A percentile compares a stretch with the other conserved stretches of the same genome.
These are phyloP conservation scores for Aurantiochytrium sp. DNA, from an alignment of 108 stramenopile genomes.

Conservation along the genomic window DNA sequence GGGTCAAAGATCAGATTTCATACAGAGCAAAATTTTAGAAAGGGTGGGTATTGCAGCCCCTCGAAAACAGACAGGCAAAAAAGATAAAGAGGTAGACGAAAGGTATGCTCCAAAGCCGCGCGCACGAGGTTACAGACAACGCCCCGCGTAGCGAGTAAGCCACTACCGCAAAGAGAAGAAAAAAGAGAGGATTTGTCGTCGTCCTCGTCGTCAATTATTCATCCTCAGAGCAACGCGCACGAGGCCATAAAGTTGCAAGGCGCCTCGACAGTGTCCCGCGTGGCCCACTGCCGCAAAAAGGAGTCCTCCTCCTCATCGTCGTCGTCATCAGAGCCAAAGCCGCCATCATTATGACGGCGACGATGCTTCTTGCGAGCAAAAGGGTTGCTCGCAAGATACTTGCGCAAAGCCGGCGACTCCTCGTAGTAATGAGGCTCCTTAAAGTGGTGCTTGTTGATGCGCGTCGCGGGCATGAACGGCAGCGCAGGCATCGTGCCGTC, in stretches of 20 bases:
- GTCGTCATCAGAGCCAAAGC: background rate
- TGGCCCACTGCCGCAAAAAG: background rate
- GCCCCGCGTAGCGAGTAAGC: too few relatives aligned
- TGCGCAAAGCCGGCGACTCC: background rate
- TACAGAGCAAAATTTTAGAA: too few relatives aligned
- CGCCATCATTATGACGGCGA: background rate
- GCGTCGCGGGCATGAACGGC: constrained; percentile 1
- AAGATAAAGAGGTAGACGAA: too few relatives aligned
- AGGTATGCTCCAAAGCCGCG: too few relatives aligned
- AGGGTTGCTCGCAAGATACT: background rate
- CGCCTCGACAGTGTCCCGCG: background rate
- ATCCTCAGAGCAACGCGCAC: background rate
- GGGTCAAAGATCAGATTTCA: too few relatives aligned
- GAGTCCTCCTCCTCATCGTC: background rate
- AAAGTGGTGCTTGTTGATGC: background rate
- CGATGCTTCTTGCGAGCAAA: background rate
- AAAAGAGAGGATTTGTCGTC: too few relatives aligned
- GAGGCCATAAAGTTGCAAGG: background rate
- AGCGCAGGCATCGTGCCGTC: constrained; percentile 16
- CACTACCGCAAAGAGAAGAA: too few relatives aligned
- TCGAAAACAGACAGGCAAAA: too few relatives aligned
- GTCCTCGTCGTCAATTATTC: too few relatives aligned
- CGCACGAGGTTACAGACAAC: too few relatives aligned
- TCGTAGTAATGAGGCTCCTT: background rate
- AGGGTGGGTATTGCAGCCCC: too few relatives aligned